Percentiles rank a stretch among this genome's conserved stretches.
phyloP scores from a whole-genome alignment of 2,329 filamentous ascomycete genomes.

The Beauveria medogensis region DNA sequence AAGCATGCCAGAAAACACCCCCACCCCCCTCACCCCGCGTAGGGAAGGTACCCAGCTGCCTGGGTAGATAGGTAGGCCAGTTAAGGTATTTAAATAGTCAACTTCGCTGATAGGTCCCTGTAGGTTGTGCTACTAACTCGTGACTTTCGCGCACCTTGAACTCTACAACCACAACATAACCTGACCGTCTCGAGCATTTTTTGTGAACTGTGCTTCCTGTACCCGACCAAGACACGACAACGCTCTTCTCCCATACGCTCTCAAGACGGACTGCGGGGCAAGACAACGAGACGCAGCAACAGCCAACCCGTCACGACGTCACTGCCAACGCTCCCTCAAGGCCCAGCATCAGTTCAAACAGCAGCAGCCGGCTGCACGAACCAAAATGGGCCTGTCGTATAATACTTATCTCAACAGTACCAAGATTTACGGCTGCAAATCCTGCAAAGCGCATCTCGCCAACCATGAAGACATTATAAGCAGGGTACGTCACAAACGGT shows the following conservation, averaged over 20 bases:
- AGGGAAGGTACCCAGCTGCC: too few relatives aligned
- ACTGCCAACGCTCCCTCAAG: neutral
- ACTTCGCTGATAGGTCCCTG: neutral
- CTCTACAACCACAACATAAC: neutral
- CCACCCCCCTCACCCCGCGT: too few relatives aligned
- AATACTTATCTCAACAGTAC: constrained; percentile 82
- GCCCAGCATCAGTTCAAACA: neutral
- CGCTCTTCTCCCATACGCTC: neutral
- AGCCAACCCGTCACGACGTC: neutral
- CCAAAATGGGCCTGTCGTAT: constrained; percentile 77
- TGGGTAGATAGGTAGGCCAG: too few relatives aligned
- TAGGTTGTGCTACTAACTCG: neutral
- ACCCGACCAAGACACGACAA: neutral
- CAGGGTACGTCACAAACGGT: constrained; percentile 51
- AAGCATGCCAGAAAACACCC: too few relatives aligned
- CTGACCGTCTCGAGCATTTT: neutral
- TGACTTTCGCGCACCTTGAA: neutral
- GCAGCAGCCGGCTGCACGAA: neutral
- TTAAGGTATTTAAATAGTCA: neutral
- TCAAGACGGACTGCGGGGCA: neutral
- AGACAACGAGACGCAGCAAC: neutral
- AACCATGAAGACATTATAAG: constrained; percentile 96
- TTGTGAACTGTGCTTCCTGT: neutral
- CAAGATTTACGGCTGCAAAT: constrained; percentile 88
- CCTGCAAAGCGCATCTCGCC: constrained; percentile 90